These are phyloP conservation scores for Huntiella abstrusa DNA, from an alignment of 2,329 filamentous ascomycete genomes.

Conservation along the genomic window DNA sequence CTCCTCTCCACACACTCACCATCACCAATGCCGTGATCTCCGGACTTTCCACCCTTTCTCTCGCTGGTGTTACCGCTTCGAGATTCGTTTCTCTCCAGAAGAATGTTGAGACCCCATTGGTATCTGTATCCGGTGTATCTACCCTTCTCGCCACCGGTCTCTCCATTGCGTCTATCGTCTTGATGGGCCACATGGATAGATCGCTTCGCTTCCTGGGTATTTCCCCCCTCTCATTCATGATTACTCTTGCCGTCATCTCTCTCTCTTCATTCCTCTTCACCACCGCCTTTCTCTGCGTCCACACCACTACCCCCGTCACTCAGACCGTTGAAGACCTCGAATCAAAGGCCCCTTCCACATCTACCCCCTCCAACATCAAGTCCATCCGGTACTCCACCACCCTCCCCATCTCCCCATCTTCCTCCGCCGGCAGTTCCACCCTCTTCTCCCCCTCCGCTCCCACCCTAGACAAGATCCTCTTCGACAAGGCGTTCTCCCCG, in stretches of 20 bases:
- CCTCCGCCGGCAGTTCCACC: constrained; percentile 2
- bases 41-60: constrained; percentile 4
- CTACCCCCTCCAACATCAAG: constrained; percentile 5
- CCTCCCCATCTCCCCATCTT: constrained; percentile 5
- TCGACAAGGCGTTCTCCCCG: constrained; percentile 9
- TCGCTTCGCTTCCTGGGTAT: background rate
- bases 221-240: constrained; percentile 5
- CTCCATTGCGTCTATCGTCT: constrained; percentile 8
- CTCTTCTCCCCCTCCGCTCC: background rate
- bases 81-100: constrained; percentile 2
- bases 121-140: constrained; percentile 7
- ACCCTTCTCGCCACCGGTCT: constrained; percentile 4
- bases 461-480: constrained; percentile 3
- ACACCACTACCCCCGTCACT: background rate
- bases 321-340: constrained; percentile 4
- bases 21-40: constrained; percentile 6
- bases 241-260: constrained; percentile 6
- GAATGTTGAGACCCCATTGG: constrained; percentile 1
- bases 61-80: constrained; percentile 4
- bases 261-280: constrained; percentile 7
- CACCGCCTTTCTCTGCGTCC: constrained; percentile 6
- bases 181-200: constrained; percentile 6
- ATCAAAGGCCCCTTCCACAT: background rate
- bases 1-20: constrained; percentile 8
- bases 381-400: constrained; percentile 10